Base-by-base conservation (phyloP, 495 filamentous ascomycete species). In the Trichoderma orchidacearum region DNA sequence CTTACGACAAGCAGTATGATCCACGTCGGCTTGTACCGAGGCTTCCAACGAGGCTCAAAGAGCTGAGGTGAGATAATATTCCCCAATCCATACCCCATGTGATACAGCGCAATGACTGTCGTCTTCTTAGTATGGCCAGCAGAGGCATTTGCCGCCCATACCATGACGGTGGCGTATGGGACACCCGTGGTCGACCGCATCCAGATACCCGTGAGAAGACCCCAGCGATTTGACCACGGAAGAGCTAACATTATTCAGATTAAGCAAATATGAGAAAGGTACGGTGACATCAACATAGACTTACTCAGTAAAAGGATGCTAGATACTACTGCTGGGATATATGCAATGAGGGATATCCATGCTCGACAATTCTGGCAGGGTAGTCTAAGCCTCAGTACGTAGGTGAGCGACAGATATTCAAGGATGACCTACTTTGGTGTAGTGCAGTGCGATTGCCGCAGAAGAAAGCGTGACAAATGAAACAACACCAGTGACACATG, bases 41-140 rank as follows among this genome's bases (percentile, higher is more conserved):
- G 70, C 62, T 70, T 29, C 25, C 60, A 61, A n/a, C 56, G 56
- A 4, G 64, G 66, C 28, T 64, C 58, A 41, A 72, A 73, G 5
- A 72, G 56, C 48, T 72, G 67, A 8, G 70, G 61, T 2, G 61
- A 61, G 2, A 61, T 53, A 57, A 58, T 69, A 54, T 73, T 72
- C 3, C 71, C 69, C 23, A 72, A 53, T 13, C 68, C 67, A 25
- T 72, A 71, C 11, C 67, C 70, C 17, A 73, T 64, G 29, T 71
- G 67, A 38, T 72, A 71, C 15, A 73, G 58, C 1, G 72, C 73
- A 0, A 73, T 75, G 35, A 78, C 65, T 0, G 74, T 71, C 57
- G 74, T 74, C 60, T 72, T 73, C 60, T 73, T 73, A 1, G 71
- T 72, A 56, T 69, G 66, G 17, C 69, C 70, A 9, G 69, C 70